These are phyloP conservation scores for Geotrichum aggregatum DNA, from an alignment of 1,139 yeast species.

Conservation along the genomic window DNA sequence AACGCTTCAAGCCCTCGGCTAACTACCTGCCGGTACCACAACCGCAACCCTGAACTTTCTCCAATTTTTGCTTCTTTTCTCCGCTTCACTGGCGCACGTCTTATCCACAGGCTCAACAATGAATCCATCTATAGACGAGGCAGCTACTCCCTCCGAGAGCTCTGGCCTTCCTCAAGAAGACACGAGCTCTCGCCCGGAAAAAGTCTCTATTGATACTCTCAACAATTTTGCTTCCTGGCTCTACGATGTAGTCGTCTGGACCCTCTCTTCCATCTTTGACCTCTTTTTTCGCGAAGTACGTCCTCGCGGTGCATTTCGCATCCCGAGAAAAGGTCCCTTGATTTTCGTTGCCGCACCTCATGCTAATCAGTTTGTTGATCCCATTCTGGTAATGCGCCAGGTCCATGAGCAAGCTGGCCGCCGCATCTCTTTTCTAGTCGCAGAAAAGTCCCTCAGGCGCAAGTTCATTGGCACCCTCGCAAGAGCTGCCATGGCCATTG, in stretches of 20 bases:
- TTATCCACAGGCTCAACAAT: too few species aligned
- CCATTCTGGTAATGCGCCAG: slow-evolving; percentile 76
- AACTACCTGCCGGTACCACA: not conserved
- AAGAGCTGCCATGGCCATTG: slow-evolving; percentile 72
- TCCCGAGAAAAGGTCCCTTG: slow-evolving; percentile 80
- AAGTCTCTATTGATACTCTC: slow-evolving; percentile 26
- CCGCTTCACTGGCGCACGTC: too few species aligned
- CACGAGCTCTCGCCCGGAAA: not conserved
- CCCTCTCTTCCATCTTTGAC: slow-evolving; percentile 43
- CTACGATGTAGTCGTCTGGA: slow-evolving; percentile 40
- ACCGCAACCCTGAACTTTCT: not conserved
- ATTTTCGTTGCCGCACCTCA: slow-evolving; percentile 97
- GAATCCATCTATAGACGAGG: too few species aligned
- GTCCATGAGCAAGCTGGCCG: slow-evolving; percentile 67
- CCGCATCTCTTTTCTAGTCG: slow-evolving; percentile 79
- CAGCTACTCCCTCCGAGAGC: not conserved
- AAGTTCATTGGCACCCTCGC: slow-evolving; percentile 72
- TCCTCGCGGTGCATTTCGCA: slow-evolving; percentile 83
- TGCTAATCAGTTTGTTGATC: slow-evolving; percentile 95
- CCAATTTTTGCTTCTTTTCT: not conserved
- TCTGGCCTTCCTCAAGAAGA: not conserved
- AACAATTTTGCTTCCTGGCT: slow-evolving; percentile 26
- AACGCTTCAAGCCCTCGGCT: not conserved
- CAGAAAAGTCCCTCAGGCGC: slow-evolving; percentile 70
- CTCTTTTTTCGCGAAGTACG: slow-evolving; percentile 83